phyloP scores from a whole-genome alignment of 1,284 basidiomycete species.

The Malassezia globosa region DNA sequence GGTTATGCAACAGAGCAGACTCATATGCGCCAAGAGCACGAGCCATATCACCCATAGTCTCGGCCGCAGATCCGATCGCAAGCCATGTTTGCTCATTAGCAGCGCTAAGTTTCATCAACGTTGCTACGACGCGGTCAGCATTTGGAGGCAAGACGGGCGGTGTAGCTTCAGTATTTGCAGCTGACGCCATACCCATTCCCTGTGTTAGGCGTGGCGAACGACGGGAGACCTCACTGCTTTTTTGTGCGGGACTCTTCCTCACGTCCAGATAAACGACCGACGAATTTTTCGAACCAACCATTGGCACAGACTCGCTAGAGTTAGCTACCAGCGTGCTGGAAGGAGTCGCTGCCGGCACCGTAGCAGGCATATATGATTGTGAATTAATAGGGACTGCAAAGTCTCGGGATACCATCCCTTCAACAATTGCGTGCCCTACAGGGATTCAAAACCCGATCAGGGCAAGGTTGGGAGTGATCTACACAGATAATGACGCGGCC shows the following conservation, averaged over 20 bases:
- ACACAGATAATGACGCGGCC: too few relatives aligned
- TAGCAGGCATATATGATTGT: too few relatives aligned
- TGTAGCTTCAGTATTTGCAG: background rate
- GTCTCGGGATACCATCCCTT: slow-evolving; percentile 4
- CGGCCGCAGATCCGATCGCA: slow-evolving; percentile 36
- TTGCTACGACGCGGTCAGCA: background rate
- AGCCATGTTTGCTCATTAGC: slow-evolving; percentile 43
- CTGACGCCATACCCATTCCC: background rate
- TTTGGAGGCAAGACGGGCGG: background rate
- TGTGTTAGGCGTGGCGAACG: background rate
- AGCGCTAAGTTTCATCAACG: slow-evolving; percentile 31
- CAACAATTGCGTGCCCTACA: too few relatives aligned
- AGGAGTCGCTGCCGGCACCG: too few relatives aligned
- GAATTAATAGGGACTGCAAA: slow-evolving; percentile 1
- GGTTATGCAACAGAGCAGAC: slow-evolving; percentile 40
- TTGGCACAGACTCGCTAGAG: background rate
- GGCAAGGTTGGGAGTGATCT: too few relatives aligned
- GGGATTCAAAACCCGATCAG: too few relatives aligned
- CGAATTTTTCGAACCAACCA: background rate
- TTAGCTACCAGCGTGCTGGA: too few relatives aligned
- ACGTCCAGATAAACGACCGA: slow-evolving; percentile 6
- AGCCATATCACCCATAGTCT: slow-evolving; percentile 43
- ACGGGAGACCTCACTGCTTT: background rate
- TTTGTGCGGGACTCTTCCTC: background rate
- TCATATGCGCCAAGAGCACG: slow-evolving; percentile 42